phyloP scores from a whole-genome alignment of 2,329 filamentous ascomycete genomes.

The Sporothrix inflata region DNA sequence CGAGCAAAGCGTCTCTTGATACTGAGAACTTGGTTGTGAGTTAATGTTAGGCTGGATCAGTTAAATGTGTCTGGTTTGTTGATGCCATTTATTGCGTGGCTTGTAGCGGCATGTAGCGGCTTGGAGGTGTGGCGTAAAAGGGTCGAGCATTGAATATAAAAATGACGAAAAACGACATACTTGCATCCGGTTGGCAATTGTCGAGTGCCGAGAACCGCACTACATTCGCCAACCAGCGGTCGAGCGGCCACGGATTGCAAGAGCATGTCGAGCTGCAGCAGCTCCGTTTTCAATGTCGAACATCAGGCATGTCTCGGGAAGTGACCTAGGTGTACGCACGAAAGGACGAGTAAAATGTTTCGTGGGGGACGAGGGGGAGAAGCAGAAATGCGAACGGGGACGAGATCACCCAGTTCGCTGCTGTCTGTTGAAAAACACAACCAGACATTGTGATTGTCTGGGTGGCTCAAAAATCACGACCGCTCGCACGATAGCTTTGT shows the following conservation, averaged over 20 bases:
- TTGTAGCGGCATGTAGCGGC: not conserved
- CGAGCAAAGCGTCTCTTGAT: not conserved
- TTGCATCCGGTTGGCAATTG: not conserved
- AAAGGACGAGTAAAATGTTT: not conserved
- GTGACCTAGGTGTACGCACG: not conserved
- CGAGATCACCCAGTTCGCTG: not conserved
- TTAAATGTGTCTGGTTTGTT: no score
- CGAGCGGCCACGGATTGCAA: not conserved
- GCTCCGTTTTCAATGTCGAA: not conserved
- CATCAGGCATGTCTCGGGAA: conserved; percentile 11
- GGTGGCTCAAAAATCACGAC: not conserved
- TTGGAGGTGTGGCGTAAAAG: not conserved
- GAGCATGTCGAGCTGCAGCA: not conserved
- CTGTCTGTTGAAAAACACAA: not conserved
- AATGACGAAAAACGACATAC: not conserved
- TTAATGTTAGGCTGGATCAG: not conserved
- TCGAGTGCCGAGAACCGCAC: not conserved
- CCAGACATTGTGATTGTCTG: conserved; percentile 1
- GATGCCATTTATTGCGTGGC: not conserved
- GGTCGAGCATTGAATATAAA: not conserved
- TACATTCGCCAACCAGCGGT: not conserved
- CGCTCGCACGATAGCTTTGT: not conserved
- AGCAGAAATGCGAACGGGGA: not conserved
- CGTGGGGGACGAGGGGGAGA: not conserved
- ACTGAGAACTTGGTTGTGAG: not conserved